Conservation (phyloP, 441 rosid species). For the Syzygium malaccense region DNA sequence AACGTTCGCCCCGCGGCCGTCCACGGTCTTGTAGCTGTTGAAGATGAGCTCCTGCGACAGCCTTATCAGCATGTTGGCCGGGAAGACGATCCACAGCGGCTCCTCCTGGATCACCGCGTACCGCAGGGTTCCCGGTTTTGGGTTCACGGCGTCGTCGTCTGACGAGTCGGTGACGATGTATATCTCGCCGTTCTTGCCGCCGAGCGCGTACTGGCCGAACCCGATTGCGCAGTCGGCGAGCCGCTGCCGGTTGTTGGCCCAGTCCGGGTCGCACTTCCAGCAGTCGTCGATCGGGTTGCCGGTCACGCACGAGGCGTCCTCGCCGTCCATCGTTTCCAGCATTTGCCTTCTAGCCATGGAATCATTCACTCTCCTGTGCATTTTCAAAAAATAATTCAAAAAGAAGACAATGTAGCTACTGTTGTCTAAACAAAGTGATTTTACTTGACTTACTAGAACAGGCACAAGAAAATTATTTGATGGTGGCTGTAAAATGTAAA, state of each 20-base stretch:
- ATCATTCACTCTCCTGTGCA: slow-evolving; percentile 63
- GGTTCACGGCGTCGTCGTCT: slow-evolving; percentile 70
- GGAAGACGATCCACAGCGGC: slow-evolving; percentile 94
- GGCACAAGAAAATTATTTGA: not conserved
- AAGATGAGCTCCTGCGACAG: slow-evolving; percentile 76
- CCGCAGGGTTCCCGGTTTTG: slow-evolving; percentile 81
- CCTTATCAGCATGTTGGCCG: slow-evolving; percentile 69
- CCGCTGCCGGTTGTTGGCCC: slow-evolving; percentile 77
- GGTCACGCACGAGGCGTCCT: slow-evolving; percentile 38
- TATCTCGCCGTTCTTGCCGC: slow-evolving; percentile 77
- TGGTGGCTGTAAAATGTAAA: not conserved
- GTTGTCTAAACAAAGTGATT: not conserved
- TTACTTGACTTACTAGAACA: not conserved
- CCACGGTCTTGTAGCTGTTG: slow-evolving; percentile 85
- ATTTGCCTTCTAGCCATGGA: slow-evolving; percentile 62
- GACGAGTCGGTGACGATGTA: slow-evolving; percentile 83
- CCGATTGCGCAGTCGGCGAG: slow-evolving; percentile 93
- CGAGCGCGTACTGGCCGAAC: slow-evolving; percentile 87
- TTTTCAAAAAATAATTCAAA: not conserved
- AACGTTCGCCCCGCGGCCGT: slow-evolving; percentile 91
- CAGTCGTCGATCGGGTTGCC: slow-evolving; percentile 97
- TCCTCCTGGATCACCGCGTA: slow-evolving; percentile 82
- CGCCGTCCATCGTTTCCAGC: slow-evolving; percentile 32
- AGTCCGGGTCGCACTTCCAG: slow-evolving; percentile 94
- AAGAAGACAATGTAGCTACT: not conserved